These are phyloP conservation scores for Wickerhamiella parazyma DNA, from an alignment of 805 yeast genomes.

Conservation along the genomic window DNA sequence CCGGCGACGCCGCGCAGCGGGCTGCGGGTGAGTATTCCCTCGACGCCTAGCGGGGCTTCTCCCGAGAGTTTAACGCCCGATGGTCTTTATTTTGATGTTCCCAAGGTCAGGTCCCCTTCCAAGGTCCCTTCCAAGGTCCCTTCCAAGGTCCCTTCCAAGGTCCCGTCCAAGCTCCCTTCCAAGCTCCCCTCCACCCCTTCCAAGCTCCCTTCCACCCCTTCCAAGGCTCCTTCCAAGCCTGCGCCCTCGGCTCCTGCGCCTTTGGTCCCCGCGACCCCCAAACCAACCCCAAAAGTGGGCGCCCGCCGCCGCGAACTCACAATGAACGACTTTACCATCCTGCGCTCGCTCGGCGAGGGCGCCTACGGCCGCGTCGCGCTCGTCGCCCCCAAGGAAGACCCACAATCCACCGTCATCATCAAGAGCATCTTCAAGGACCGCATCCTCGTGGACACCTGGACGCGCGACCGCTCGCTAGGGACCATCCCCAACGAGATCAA, in stretches of 20 bases:
- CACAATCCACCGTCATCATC: conserved; percentile 50
- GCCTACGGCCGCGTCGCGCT: conserved; percentile 85
- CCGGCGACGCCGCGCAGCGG: conserved; percentile 1
- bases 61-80: background rate
- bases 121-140: background rate
- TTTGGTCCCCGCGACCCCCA: too few relatives aligned
- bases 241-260: too few relatives aligned
- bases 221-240: too few relatives aligned
- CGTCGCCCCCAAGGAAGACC: conserved; percentile 54
- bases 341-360: conserved; percentile 85
- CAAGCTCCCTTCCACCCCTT: background rate
- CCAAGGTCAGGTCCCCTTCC: background rate
- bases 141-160: background rate
- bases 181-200: background rate
- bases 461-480: conserved; percentile 77
- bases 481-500: conserved; percentile 95
- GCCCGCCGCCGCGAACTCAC: conserved; percentile 54
- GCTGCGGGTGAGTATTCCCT: background rate
- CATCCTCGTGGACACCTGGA: conserved; percentile 95
- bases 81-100: background rate
- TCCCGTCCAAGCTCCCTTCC: background rate
- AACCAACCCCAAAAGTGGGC: too few relatives aligned
- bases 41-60: background rate
- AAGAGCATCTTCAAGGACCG: conserved; percentile 87
- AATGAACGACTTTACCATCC: conserved; percentile 51